Base-by-base conservation (phyloP, 495 filamentous ascomycete genomes). In the Lasiosphaeriaceae sp. region DNA sequence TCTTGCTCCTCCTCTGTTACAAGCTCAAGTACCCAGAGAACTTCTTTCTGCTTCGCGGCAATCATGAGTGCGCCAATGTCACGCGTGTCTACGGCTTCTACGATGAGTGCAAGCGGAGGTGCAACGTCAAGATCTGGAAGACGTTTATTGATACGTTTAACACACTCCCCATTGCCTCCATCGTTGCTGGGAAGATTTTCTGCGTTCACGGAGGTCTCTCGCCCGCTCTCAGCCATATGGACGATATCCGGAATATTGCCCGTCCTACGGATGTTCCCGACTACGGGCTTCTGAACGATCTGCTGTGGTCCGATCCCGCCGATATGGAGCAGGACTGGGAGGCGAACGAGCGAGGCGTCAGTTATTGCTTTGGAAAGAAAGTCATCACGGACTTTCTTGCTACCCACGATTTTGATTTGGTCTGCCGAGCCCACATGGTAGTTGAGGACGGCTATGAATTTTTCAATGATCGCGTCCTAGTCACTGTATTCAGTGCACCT, bases 391-490 rank as follows among this genome's bases (percentile, higher is more conserved):
- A 96, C 61, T 99, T 99, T 71, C 78, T 99, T 61, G 88, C 90
- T 52, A 83, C 86, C 35, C 93, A 97, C 68, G 94, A 99, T 66
- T 99, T 99, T 68, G 94, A 99, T 72, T 74, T 99, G 35, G 92
- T 99, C 31, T 97, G 95, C 70, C 83, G 94, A 49, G 94, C 94
- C 50, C 94, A 99, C 77, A 99, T 99, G 94, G 94, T 99, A 49
- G 94, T 99, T 17, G 94, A 99, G 69, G 94, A 99, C 74, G 94
- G 94, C 14, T 99, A 99, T 74, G 94, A 99, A 64, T 99, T 99
- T 72, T 99, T 97, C 68, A 94, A 89, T 50, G 94, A 99, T 64
- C 84, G 94, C 43, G 88, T 97, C 54, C 74, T 99, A 24, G 94
- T 99, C 50, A 99, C 94, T 1, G 94, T 99, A 11, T 99, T 98